Percentiles rank a stretch among this genome's conserved stretches.
These are phyloP conservation scores for Pseudofabraea citricarpa DNA, from an alignment of 2,329 filamentous ascomycete genomes.

Conservation along the genomic window DNA sequence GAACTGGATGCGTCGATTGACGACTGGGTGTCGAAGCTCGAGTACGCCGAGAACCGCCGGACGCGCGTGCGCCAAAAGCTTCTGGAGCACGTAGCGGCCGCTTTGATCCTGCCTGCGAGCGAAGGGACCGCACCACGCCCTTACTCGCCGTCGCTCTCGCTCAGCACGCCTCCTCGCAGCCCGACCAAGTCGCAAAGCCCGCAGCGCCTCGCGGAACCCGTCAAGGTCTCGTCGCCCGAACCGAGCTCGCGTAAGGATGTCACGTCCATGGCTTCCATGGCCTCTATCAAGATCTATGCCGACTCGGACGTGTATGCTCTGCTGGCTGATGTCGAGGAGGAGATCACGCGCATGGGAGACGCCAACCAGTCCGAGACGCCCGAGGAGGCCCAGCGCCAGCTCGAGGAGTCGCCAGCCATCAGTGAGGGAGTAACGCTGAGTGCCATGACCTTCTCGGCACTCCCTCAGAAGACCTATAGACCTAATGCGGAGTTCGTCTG, in stretches of 20 bases:
- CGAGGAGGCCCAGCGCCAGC: background rate
- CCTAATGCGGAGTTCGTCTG: background rate
- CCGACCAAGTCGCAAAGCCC: slow-evolving; percentile 32
- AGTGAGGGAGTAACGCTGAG: slow-evolving; percentile 7
- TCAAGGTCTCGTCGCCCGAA: slow-evolving; percentile 10
- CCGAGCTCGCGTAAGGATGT: background rate
- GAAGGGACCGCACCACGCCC: slow-evolving; percentile 15
- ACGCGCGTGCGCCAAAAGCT: slow-evolving; percentile 74
- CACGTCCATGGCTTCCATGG: background rate
- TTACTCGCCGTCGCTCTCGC: slow-evolving; percentile 2
- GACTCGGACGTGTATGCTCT: slow-evolving; percentile 63
- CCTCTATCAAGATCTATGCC: slow-evolving; percentile 46
- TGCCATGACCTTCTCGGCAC: slow-evolving; percentile 13
- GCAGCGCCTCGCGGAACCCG: slow-evolving; percentile 14
- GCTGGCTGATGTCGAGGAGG: slow-evolving; percentile 60
- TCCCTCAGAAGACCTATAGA: background rate
- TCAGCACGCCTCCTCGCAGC: slow-evolving; percentile 20
- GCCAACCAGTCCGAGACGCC: slow-evolving; percentile 1
- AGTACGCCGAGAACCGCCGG: slow-evolving; percentile 72
- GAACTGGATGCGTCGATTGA: slow-evolving; percentile 76
- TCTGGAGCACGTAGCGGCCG: slow-evolving; percentile 75
- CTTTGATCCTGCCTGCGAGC: slow-evolving; percentile 42
- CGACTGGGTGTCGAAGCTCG: slow-evolving; percentile 76
- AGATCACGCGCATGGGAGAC: slow-evolving; percentile 42
- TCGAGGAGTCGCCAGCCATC: background rate